These are phyloP conservation scores for Aspergillus conjunctus DNA, from an alignment of 495 filamentous ascomycete genomes.

Conservation along the genomic window DNA sequence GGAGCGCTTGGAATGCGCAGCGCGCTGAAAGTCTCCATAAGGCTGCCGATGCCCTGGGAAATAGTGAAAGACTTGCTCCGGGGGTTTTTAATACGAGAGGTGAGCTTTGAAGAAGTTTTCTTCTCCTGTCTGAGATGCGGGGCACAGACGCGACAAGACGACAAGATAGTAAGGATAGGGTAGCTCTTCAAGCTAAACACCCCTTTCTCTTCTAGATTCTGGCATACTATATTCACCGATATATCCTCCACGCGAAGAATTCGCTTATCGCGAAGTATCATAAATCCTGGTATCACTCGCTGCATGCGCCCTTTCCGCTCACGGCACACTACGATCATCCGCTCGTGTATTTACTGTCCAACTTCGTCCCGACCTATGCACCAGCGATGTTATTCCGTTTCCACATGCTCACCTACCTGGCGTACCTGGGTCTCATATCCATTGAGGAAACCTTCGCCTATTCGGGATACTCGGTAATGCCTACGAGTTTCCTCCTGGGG, in stretches of 20 bases:
- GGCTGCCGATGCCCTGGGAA: constrained; percentile 62
- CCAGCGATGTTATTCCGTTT: constrained; percentile 66
- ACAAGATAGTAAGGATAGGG: too few relatives aligned
- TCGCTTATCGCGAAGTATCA: constrained; percentile 52
- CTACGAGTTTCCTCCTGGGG: constrained; percentile 69
- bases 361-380: constrained; percentile 72
- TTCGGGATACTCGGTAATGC: constrained; percentile 75
- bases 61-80: constrained; percentile 55
- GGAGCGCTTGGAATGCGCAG: constrained; percentile 53
- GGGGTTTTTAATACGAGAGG: constrained; percentile 58
- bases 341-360: constrained; percentile 65
- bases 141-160: too few relatives aligned
- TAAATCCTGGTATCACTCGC: constrained; percentile 63
- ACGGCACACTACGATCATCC: constrained; percentile 82
- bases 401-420: constrained; percentile 78
- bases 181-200: too few relatives aligned
- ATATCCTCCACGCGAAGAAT: constrained; percentile 59
- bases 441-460: constrained; percentile 76
- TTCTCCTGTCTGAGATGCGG: background rate
- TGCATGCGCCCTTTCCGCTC: constrained; percentile 63
- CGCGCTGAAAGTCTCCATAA: constrained; percentile 59
- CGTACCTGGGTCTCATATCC: constrained; percentile 67
- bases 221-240: constrained; percentile 73
- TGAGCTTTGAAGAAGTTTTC: constrained; percentile 28
- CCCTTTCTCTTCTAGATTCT: constrained; percentile 38